Conservation (phyloP, 768 basidiomycete genomes). For the Cystofilobasidium macerans region DNA sequence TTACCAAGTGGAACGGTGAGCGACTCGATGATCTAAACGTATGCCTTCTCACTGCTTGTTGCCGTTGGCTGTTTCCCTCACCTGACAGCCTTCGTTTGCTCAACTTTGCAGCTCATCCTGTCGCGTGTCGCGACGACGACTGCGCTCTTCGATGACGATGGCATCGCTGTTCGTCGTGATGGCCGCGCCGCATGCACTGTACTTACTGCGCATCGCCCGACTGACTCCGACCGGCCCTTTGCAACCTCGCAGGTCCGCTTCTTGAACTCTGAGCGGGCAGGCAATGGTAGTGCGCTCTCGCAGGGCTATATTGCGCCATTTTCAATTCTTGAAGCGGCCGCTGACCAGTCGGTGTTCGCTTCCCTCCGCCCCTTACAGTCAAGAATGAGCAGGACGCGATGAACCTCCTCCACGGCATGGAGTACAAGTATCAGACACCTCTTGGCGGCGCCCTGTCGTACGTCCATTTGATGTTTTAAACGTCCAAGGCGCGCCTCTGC, state of each 20-base stretch:
- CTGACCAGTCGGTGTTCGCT: slow-evolving; percentile 18
- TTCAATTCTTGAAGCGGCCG: slow-evolving; percentile 30
- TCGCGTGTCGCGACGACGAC: slow-evolving; percentile 40
- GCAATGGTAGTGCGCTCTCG: slow-evolving; percentile 32
- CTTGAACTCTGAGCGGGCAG: slow-evolving; percentile 40
- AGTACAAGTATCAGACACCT: slow-evolving; percentile 30
- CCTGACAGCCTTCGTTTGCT: no score
- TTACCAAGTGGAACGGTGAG: slow-evolving; percentile 38
- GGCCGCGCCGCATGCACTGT: background rate
- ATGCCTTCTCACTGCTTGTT: slow-evolving; percentile 37
- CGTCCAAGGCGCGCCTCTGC: background rate
- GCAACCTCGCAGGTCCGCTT: slow-evolving; percentile 33
- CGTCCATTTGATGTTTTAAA: background rate
- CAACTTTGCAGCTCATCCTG: slow-evolving; percentile 31
- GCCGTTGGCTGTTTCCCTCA: no score
- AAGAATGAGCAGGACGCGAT: slow-evolving; percentile 7
- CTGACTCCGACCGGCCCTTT: no score
- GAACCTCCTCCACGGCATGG: slow-evolving; percentile 31
- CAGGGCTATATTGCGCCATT: background rate
- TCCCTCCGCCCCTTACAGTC: slow-evolving; percentile 9
- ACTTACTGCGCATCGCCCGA: background rate
- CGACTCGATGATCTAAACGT: slow-evolving; percentile 38
- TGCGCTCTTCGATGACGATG: slow-evolving; percentile 40
- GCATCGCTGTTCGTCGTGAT: slow-evolving; percentile 8
- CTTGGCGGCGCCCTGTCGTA: slow-evolving; percentile 30